A percentile compares a stretch with the other conserved stretches of the same genome.
phyloP scores from a whole-genome alignment of 352 stramenopile species.

The Phytophthora colocasiae region DNA sequence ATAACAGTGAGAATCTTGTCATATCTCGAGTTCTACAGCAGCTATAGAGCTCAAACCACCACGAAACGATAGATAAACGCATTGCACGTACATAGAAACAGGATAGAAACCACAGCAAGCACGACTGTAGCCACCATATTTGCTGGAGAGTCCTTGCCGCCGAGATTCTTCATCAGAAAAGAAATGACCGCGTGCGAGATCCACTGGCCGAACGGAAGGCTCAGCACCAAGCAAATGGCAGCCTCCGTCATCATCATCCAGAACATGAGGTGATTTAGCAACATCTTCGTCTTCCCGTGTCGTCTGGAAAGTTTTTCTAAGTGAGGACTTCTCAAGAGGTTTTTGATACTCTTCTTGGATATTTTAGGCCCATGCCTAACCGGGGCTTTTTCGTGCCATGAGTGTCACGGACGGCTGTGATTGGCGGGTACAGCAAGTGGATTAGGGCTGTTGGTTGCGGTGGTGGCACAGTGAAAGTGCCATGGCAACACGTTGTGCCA shows the following conservation, averaged over 20 bases:
- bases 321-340: neutral
- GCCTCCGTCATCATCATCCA: slow-evolving; percentile 63
- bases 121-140: slow-evolving; percentile 56
- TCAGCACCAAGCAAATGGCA: slow-evolving; percentile 53
- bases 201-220: slow-evolving; percentile 66
- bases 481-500: too few relatives aligned
- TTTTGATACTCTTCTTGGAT: neutral
- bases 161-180: slow-evolving; percentile 57
- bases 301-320: neutral
- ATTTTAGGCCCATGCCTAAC: too few relatives aligned
- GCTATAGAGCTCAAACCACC: neutral
- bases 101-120: slow-evolving; percentile 65
- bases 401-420: too few relatives aligned
- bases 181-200: slow-evolving; percentile 62
- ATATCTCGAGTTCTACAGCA: slow-evolving; percentile 17
- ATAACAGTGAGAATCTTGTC: slow-evolving; percentile 12
- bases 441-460: too few relatives aligned
- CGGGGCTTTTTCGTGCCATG: too few relatives aligned
- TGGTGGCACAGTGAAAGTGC: too few relatives aligned
- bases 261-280: slow-evolving; percentile 64
- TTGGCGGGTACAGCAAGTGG: too few relatives aligned
- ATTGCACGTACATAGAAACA: slow-evolving; percentile 77
- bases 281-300: slow-evolving; percentile 37
- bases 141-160: slow-evolving; percentile 52
- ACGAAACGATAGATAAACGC: neutral